These are phyloP conservation scores for Amyloporia xantha DNA, from an alignment of 768 basidiomycete species.

Conservation along the genomic window DNA sequence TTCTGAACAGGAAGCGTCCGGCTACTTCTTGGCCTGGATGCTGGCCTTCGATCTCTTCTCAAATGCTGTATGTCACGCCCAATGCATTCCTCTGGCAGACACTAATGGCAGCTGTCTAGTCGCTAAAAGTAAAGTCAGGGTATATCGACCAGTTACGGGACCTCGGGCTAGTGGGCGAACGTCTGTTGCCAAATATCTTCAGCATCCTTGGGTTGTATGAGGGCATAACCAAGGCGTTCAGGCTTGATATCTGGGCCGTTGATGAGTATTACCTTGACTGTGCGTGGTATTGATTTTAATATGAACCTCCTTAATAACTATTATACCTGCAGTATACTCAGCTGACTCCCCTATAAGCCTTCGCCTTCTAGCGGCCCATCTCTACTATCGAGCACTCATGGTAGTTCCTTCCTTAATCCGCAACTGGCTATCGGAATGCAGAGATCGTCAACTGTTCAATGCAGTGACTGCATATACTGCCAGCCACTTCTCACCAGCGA, in stretches of 20 bases:
- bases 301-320: slow-evolving; percentile 25
- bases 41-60: slow-evolving; percentile 78
- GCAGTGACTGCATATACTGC: slow-evolving; percentile 76
- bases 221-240: slow-evolving; percentile 60
- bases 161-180: slow-evolving; percentile 50
- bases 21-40: slow-evolving; percentile 85
- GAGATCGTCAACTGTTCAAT: slow-evolving; percentile 81
- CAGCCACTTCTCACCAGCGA: slow-evolving; percentile 79
- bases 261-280: slow-evolving; percentile 77
- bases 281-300: slow-evolving; percentile 44
- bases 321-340: slow-evolving; percentile 46
- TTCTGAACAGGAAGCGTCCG: slow-evolving; percentile 39
- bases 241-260: slow-evolving; percentile 79
- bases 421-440: slow-evolving; percentile 79
- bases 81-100: no score
- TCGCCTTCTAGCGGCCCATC: slow-evolving; percentile 71
- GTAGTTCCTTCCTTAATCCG: slow-evolving; percentile 82
- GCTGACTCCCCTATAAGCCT: slow-evolving; percentile 43
- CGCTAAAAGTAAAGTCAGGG: slow-evolving; percentile 74
- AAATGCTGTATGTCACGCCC: slow-evolving; percentile 60
- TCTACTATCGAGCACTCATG: slow-evolving; percentile 83
- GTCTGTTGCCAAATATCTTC: slow-evolving; percentile 71
- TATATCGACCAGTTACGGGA: slow-evolving; percentile 85
- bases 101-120: slow-evolving; percentile 40
- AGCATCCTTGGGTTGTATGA: slow-evolving; percentile 60